Evolutionary conservation across 441 rosid genomes (phyloP).

Genomic region (Populus trichocarpa): DNA sequence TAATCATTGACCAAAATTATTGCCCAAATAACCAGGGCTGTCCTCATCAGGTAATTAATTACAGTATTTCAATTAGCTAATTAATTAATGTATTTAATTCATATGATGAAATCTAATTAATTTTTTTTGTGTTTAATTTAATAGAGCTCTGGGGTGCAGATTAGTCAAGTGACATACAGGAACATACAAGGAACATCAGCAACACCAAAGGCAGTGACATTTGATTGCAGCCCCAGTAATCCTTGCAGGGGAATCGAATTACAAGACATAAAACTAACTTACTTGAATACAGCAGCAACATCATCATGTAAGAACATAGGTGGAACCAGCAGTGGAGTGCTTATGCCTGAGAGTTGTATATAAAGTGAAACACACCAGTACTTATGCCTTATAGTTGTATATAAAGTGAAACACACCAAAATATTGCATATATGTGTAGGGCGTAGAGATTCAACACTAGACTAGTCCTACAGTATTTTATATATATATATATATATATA

Average conservation of each 20-base stretch:
- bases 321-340: conserved; percentile 27
- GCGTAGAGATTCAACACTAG: too few relatives aligned
- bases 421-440: too few relatives aligned
- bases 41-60: conserved; percentile 39
- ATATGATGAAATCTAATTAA: neutral
- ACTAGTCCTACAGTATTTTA: too few relatives aligned
- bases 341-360: conserved; percentile 34
- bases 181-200: conserved; percentile 42
- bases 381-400: too few relatives aligned
- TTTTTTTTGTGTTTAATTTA: neutral
- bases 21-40: conserved; percentile 51
- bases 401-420: too few relatives aligned
- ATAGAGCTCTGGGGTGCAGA: conserved; percentile 42
- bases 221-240: conserved; percentile 33
- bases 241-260: conserved; percentile 38
- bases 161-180: conserved; percentile 32
- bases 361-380: too few relatives aligned
- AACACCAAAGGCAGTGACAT: conserved; percentile 26
- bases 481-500: too few relatives aligned
- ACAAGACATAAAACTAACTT: conserved; percentile 31
- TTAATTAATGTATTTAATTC: neutral
- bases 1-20: conserved; percentile 63
- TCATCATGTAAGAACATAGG: conserved; percentile 30
- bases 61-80: neutral
- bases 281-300: conserved; percentile 24